Base-by-base conservation (phyloP, 805 yeast species). In the Zygoascus ofunaensis region DNA sequence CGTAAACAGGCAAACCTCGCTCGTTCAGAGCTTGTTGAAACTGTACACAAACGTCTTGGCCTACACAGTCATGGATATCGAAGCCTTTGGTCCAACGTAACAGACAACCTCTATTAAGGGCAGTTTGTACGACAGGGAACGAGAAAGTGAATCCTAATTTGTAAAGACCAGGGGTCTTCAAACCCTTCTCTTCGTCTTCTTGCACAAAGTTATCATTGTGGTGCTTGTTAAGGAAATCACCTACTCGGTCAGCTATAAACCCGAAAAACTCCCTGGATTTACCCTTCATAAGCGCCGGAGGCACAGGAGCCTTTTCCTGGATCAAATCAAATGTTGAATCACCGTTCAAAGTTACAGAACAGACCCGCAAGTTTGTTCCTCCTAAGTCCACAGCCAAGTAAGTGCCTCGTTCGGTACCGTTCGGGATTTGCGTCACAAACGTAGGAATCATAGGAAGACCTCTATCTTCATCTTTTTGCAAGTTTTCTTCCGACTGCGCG, bases 51-150 rank as follows among this genome's bases (percentile, higher is more conserved):
- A 92, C 82, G 60, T 90, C 97, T 58, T 80, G 69, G 44, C 86
- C 94, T 30, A 90, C 83, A 34, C 85, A 80, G 55, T 90, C 97
- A 23, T 75, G 74, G 54, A 92, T 81, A 56, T 84, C 79, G 64
- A 84, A 90, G 30, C 97, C 97, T 65, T 90, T 90, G 17, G 97
- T 87, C 98, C 98, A 90, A 63, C 97, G 80, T 41, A 90, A 74
- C 51, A 92, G 73, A 7, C 76, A 76, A 50, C 98, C 97, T 5
- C 78, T 69, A 59, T 79, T 75, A 53, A 92, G 68, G 2, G 87
- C 82, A 20, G 83, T 77, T 66, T 90, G 98, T 49, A 81, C 74
- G 24, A 87, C 87, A 2, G 98, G 98, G 72, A 89, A 90, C 10
- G 92, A 80, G 60, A 90, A 90, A 1, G 97, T 90, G 69, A 92